phyloP scores from a whole-genome alignment of 176 grass and related monocot species.

The Lolium rigidum region DNA sequence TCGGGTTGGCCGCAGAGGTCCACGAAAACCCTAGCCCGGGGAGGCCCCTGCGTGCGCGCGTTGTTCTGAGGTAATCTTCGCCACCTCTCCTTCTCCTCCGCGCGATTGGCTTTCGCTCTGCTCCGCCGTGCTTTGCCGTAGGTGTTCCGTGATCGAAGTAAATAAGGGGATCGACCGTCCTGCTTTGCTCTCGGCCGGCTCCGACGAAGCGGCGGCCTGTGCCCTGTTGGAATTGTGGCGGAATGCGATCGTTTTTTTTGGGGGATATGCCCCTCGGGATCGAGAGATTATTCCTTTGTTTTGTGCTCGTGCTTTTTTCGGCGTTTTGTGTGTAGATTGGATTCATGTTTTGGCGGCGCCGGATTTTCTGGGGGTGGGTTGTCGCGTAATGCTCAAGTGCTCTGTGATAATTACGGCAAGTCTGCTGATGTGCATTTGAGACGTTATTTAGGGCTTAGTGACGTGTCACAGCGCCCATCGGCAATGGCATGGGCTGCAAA shows the following conservation, averaged over 20 bases:
- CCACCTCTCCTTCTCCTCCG: constrained; percentile 1
- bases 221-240: neutral
- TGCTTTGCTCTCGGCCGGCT: neutral
- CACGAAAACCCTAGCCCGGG: neutral
- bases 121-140: neutral
- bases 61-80: constrained; percentile 29
- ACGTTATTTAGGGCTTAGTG: constrained; percentile 24
- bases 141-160: neutral
- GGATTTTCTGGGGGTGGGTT: neutral
- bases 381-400: neutral
- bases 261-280: neutral
- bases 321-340: neutral
- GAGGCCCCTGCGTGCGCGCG: neutral
- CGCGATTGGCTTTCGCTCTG: neutral
- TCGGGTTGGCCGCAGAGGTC: neutral
- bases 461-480: neutral
- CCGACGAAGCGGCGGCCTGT: neutral
- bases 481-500: neutral
- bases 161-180: neutral
- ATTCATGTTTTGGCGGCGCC: neutral
- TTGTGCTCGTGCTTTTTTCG: neutral
- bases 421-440: neutral
- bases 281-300: neutral
- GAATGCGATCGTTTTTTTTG: neutral
- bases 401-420: neutral